phyloP scores from a whole-genome alignment of 1,284 basidiomycete species.

The Pseudozyma sp. region DNA sequence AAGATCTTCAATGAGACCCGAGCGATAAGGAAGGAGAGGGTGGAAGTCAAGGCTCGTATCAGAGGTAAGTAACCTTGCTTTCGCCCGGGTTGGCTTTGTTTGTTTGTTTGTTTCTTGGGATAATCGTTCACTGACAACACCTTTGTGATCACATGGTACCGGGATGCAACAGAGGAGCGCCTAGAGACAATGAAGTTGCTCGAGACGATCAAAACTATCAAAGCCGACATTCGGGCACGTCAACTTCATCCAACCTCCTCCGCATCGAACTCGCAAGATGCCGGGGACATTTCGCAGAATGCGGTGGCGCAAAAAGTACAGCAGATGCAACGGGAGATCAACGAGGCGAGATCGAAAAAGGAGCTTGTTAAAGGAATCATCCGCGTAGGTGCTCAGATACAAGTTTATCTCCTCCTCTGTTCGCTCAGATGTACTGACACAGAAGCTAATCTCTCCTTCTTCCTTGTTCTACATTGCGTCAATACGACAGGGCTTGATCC shows the following conservation, averaged over 20 bases:
- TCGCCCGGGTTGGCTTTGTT: neutral
- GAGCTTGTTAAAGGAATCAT: conserved; percentile 52
- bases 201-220: conserved; percentile 36
- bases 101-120: neutral
- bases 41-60: conserved; percentile 24
- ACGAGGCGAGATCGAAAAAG: conserved; percentile 45
- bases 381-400: conserved; percentile 26
- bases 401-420: neutral
- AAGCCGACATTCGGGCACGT: conserved; percentile 36
- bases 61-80: conserved; percentile 20
- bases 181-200: conserved; percentile 33
- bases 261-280: conserved; percentile 11
- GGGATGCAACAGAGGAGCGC: conserved; percentile 16
- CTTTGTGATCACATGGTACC: neutral
- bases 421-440: neutral
- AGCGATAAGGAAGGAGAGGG: conserved; percentile 28
- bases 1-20: conserved; percentile 31
- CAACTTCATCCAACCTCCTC: conserved; percentile 27
- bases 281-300: conserved; percentile 33
- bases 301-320: conserved; percentile 32
- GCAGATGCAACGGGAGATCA: conserved; percentile 40
- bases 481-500: conserved; percentile 30
- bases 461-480: neutral
- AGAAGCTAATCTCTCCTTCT: neutral
- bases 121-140: neutral